Evolutionary conservation across 306 rosid genomes (phyloP).

Genomic region (Cajanus cajan): DNA sequence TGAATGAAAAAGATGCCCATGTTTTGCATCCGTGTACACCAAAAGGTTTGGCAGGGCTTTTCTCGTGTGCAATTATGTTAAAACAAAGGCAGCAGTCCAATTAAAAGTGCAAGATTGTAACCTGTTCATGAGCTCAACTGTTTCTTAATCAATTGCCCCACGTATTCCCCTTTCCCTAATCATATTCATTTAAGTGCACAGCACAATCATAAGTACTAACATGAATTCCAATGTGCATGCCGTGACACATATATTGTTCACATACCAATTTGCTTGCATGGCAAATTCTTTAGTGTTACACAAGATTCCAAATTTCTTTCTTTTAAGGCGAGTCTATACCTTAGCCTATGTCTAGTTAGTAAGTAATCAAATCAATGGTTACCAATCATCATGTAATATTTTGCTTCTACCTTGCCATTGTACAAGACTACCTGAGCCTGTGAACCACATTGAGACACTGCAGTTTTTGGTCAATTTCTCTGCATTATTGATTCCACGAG

Average conservation of each 20-base stretch:
- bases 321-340: background rate
- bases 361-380: slow-evolving; percentile 5
- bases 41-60: slow-evolving; percentile 23
- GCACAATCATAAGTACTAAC: slow-evolving; percentile 4
- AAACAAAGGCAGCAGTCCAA: slow-evolving; percentile 65
- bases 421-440: slow-evolving; percentile 17
- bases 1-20: slow-evolving; percentile 36
- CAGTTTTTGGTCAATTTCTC: slow-evolving; percentile 23
- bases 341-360: background rate
- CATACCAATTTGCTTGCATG: slow-evolving; percentile 28
- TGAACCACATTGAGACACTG: background rate
- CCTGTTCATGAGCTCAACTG: slow-evolving; percentile 36
- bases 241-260: slow-evolving; percentile 41
- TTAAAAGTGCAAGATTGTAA: slow-evolving; percentile 40
- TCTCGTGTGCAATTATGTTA: slow-evolving; percentile 20
- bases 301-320: slow-evolving; percentile 17
- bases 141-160: slow-evolving; percentile 30
- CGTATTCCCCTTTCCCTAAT: slow-evolving; percentile 23
- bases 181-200: slow-evolving; percentile 27
- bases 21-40: slow-evolving; percentile 29
- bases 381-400: background rate
- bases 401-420: background rate
- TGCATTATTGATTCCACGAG: background rate
- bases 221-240: slow-evolving; percentile 53
- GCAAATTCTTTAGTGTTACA: slow-evolving; percentile 3